A percentile compares a stretch with the other conserved stretches of the same genome.
Conservation (phyloP, 768 basidiomycete genomes). For the Leccinellum luteum region DNA sequence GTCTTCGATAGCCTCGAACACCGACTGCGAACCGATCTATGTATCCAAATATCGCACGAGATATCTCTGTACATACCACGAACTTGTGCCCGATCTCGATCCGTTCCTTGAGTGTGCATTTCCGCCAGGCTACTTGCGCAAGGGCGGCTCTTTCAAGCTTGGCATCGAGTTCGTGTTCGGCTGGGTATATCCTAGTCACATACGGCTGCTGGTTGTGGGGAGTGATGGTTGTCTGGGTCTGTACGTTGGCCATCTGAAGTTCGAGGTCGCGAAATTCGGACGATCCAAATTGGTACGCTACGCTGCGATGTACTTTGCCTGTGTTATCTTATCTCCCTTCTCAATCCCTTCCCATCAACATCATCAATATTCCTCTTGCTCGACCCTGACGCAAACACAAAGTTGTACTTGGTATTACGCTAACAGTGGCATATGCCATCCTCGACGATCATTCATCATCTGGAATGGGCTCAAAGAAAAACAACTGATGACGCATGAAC, state of each 20-base stretch:
- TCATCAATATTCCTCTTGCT: no score
- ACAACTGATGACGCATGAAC: no score
- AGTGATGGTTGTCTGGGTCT: conserved; percentile 74
- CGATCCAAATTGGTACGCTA: no score
- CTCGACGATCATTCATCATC: no score
- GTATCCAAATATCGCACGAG: not conserved
- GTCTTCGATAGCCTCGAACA: conserved; percentile 41
- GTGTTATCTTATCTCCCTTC: no score
- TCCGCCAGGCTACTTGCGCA: conserved; percentile 77
- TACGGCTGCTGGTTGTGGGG: conserved; percentile 73
- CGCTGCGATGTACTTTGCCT: no score
- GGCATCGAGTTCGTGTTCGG: conserved; percentile 55
- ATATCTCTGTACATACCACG: conserved; percentile 45
- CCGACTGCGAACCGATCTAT: conserved; percentile 37
- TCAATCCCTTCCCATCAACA: no score
- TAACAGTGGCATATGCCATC: no score
- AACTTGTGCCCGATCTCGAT: conserved; percentile 72
- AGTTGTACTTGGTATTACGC: no score
- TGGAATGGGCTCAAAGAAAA: no score
- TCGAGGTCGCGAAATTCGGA: no score
- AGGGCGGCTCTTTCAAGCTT: conserved; percentile 52
- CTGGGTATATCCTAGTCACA: conserved; percentile 60
- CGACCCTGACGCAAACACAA: no score
- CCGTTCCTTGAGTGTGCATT: conserved; percentile 55
- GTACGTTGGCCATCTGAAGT: conserved; percentile 1